These are phyloP conservation scores for Boletus pseudopeckii DNA, from an alignment of 768 basidiomycete species.

Conservation along the genomic window DNA sequence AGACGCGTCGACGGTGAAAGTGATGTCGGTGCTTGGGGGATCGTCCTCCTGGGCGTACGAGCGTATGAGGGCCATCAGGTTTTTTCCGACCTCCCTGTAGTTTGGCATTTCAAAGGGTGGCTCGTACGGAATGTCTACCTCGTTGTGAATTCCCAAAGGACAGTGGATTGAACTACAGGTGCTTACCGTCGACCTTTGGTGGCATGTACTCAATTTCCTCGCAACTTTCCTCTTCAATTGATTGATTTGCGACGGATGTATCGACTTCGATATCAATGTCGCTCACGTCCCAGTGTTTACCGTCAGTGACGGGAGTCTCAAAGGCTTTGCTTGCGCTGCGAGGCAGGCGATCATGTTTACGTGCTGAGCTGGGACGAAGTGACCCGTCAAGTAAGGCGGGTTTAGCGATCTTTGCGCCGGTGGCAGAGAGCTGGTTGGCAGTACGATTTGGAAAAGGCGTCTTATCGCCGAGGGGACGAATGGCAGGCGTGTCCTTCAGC, in stretches of 20 bases:
- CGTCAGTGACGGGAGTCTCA: constrained; percentile 63
- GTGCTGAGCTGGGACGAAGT: constrained; percentile 62
- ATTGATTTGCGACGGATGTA: constrained; percentile 19
- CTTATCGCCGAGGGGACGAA: constrained; percentile 66
- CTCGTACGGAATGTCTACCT: constrained; percentile 40
- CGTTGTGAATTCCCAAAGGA: constrained; percentile 1
- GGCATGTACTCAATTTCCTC: constrained; percentile 57
- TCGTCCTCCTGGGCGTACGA: constrained; percentile 35
- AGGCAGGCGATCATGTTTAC: constrained; percentile 60
- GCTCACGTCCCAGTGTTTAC: constrained; percentile 75
- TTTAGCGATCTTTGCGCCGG: constrained; percentile 37
- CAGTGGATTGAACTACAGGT: not conserved
- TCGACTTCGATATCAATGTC: constrained; percentile 44
- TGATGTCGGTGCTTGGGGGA: constrained; percentile 12
- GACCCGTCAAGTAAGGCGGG: constrained; percentile 39
- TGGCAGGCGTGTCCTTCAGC: constrained; percentile 19
- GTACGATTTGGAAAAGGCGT: constrained; percentile 72
- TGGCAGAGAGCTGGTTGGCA: constrained; percentile 30
- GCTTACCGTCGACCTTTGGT: constrained; percentile 48
- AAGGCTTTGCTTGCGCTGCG: constrained; percentile 48
- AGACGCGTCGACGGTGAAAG: constrained; percentile 19
- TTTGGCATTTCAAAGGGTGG: constrained; percentile 50
- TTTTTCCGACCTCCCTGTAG: constrained; percentile 40
- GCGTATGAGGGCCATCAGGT: constrained; percentile 36
- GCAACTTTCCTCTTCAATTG: constrained; percentile 31